Conservation (phyloP, 2,329 filamentous ascomycete genomes). For the Colletotrichum coccodes region DNA sequence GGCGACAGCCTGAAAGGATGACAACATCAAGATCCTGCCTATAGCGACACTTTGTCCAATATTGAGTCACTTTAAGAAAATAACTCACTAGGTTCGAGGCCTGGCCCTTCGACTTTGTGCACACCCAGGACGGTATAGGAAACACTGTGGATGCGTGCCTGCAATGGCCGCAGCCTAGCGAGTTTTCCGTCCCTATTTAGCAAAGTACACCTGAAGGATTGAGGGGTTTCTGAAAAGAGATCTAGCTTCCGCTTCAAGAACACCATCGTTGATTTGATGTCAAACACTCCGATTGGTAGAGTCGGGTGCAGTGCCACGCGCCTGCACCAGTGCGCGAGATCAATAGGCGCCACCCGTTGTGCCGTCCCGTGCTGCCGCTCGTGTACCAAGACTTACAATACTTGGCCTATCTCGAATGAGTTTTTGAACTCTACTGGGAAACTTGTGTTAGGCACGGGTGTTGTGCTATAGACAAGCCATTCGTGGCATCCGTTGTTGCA, state of each 20-base stretch:
- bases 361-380: background rate
- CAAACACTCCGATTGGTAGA: background rate
- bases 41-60: background rate
- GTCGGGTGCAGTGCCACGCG: background rate
- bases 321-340: background rate
- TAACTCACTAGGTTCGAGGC: too few species aligned
- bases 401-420: background rate
- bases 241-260: too few species aligned
- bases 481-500: too few species aligned
- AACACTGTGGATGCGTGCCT: too few species aligned
- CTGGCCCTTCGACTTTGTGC: too few species aligned
- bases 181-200: background rate
- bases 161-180: too few species aligned
- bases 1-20: background rate
- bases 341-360: background rate
- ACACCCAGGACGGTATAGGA: too few species aligned
- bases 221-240: background rate
- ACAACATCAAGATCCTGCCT: background rate
- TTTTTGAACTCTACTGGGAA: background rate
- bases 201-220: background rate
- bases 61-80: background rate
- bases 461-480: too few species aligned
- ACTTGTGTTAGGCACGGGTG: too few species aligned
- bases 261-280: background rate
- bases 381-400: too few species aligned